Percentiles rank a stretch among this genome's conserved stretches.
Evolutionary conservation across 2,329 filamentous ascomycete species (phyloP).

Genomic region (Acrocalymma vagum): DNA sequence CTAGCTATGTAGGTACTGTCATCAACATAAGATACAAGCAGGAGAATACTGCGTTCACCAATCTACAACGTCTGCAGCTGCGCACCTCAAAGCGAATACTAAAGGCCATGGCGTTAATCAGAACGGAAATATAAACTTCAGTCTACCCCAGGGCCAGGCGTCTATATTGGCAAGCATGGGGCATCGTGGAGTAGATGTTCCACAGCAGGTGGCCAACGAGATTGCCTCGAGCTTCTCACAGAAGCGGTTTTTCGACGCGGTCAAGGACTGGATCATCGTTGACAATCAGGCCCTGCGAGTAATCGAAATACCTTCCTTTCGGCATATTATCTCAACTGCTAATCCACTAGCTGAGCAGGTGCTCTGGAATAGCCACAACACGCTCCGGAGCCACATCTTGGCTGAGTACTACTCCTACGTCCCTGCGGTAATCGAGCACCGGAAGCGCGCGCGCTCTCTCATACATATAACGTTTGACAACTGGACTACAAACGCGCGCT

Average conservation of each 20-base stretch:
- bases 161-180: too few relatives aligned
- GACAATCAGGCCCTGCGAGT: constrained; percentile 10
- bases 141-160: too few relatives aligned
- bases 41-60: neutral
- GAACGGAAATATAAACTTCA: too few relatives aligned
- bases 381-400: constrained; percentile 5
- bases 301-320: constrained; percentile 6
- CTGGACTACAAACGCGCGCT: constrained; percentile 11
- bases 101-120: too few relatives aligned
- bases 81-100: too few relatives aligned
- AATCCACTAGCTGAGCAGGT: constrained; percentile 7
- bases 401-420: constrained; percentile 13
- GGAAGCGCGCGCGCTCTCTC: constrained; percentile 7
- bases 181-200: too few relatives aligned
- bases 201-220: constrained; percentile 4
- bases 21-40: neutral
- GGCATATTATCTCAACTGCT: constrained; percentile 5
- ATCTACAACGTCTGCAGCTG: neutral
- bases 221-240: constrained; percentile 6
- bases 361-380: constrained; percentile 23
- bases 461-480: constrained; percentile 16
- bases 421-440: constrained; percentile 8
- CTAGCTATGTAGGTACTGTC: constrained; percentile 7
- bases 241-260: constrained; percentile 6
- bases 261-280: constrained; percentile 7